These are phyloP conservation scores for Dioszegia hungarica DNA, from an alignment of 768 basidiomycete genomes.

Conservation along the genomic window DNA sequence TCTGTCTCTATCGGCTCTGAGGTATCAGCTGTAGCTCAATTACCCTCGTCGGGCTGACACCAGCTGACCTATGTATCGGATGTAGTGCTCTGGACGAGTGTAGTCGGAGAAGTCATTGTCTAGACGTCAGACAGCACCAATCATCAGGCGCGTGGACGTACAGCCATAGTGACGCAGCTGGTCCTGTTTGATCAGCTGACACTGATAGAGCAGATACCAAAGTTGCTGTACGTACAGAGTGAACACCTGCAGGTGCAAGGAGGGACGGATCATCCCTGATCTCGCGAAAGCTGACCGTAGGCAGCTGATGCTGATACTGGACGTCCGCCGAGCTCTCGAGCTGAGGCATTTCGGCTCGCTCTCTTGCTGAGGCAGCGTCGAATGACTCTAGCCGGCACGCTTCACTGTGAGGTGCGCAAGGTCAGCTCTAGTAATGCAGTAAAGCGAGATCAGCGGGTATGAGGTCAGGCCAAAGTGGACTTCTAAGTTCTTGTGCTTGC, in stretches of 20 bases:
- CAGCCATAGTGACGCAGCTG: conserved; percentile 41
- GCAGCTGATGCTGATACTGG: conserved; percentile 34
- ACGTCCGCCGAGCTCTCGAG: conserved; percentile 30
- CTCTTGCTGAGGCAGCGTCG: too few relatives aligned
- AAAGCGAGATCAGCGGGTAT: too few relatives aligned
- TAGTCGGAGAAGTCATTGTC: conserved; percentile 55
- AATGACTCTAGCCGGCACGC: too few relatives aligned
- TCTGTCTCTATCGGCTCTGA: conserved; percentile 88
- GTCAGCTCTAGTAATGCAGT: too few relatives aligned
- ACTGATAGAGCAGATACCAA: background rate
- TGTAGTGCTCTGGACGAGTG: conserved; percentile 73
- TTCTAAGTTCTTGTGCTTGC: too few relatives aligned
- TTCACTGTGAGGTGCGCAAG: too few relatives aligned
- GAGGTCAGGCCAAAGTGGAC: too few relatives aligned
- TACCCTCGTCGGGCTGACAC: background rate
- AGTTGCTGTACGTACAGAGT: conserved; percentile 20
- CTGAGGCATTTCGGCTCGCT: conserved; percentile 18
- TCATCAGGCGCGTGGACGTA: too few relatives aligned
- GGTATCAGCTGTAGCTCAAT: conserved; percentile 11
- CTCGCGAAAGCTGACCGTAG: conserved; percentile 42
- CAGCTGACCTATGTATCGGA: conserved; percentile 75
- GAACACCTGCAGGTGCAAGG: conserved; percentile 23
- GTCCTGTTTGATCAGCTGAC: conserved; percentile 19
- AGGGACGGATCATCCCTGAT: conserved; percentile 32
- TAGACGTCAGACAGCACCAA: conserved; percentile 14